Conservation (phyloP, 352 stramenopile species). For the Pythium utonaiense region DNA sequence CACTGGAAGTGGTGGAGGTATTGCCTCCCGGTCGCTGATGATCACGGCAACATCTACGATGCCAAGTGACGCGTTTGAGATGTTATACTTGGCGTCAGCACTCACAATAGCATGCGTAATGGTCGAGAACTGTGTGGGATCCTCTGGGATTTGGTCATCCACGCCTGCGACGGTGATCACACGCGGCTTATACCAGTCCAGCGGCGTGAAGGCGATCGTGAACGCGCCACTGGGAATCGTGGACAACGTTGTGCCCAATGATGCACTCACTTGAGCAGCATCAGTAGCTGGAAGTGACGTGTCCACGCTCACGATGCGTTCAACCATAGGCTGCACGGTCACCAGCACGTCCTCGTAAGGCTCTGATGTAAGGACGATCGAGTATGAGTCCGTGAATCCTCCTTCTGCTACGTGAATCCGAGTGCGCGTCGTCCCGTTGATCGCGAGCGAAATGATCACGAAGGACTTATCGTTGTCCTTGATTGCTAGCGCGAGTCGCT, state of each 20-base stretch:
- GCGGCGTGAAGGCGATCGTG: slow-evolving; percentile 54
- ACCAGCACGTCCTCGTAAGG: slow-evolving; percentile 61
- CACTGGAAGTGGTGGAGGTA: slow-evolving; percentile 49
- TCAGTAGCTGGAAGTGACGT: slow-evolving; percentile 21
- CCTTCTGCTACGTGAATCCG: slow-evolving; percentile 64
- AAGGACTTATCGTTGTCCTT: slow-evolving; percentile 62
- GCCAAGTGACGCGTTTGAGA: slow-evolving; percentile 47
- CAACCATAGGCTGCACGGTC: slow-evolving; percentile 32
- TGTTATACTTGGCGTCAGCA: slow-evolving; percentile 56
- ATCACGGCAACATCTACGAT: slow-evolving; percentile 43
- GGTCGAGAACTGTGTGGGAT: slow-evolving; percentile 49
- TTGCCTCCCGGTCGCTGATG: slow-evolving; percentile 59
- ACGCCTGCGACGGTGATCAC: slow-evolving; percentile 56
- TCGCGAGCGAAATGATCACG: slow-evolving; percentile 52
- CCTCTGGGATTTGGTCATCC: slow-evolving; percentile 56
- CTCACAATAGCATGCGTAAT: slow-evolving; percentile 45
- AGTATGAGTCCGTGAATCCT: slow-evolving; percentile 79
- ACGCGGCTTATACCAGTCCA: slow-evolving; percentile 48
- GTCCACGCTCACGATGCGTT: slow-evolving; percentile 40
- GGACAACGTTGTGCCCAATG: background rate
- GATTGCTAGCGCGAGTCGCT: slow-evolving; percentile 37
- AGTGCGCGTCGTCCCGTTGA: slow-evolving; percentile 10
- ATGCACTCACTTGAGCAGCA: slow-evolving; percentile 22
- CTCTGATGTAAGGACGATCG: slow-evolving; percentile 50
- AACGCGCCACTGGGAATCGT: slow-evolving; percentile 17